phyloP scores from a whole-genome alignment of 139 green algal species.

The Picochlorum sp. region DNA sequence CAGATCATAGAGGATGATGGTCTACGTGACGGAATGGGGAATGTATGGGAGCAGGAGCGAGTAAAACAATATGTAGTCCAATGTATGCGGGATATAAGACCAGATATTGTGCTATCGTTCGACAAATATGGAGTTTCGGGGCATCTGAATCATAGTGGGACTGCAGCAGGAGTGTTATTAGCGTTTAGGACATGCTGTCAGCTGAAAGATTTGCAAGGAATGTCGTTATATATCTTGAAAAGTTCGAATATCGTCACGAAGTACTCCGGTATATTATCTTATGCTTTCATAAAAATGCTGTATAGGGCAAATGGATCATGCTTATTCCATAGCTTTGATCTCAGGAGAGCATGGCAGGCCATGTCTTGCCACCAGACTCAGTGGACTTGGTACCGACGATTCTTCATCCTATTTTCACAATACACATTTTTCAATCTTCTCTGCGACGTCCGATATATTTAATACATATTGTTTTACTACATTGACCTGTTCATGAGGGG shows the following conservation, averaged over 20 bases:
- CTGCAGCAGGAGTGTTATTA: constrained; percentile 7
- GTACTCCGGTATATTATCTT: too few relatives aligned
- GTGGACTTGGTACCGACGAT: too few relatives aligned
- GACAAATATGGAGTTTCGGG: constrained; percentile 39
- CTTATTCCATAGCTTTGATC: constrained; percentile 6
- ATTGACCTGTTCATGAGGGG: neutral
- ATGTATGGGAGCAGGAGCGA: constrained; percentile 7
- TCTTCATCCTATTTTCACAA: neutral
- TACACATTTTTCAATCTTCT: too few relatives aligned
- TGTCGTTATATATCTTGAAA: too few relatives aligned
- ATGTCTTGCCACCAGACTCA: too few relatives aligned
- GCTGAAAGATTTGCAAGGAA: too few relatives aligned
- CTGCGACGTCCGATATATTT: too few relatives aligned
- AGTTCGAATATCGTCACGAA: too few relatives aligned
- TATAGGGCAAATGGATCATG: neutral
- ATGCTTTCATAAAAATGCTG: too few relatives aligned
- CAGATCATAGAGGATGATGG: constrained; percentile 22
- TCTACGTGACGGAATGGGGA: constrained; percentile 28
- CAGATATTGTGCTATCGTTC: constrained; percentile 44
- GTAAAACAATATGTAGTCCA: constrained; percentile 20
- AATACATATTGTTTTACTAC: neutral
- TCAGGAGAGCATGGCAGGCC: constrained; percentile 9
- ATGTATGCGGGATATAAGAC: neutral
- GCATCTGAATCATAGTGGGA: constrained; percentile 38
- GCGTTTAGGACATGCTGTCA: neutral